Percentiles rank a stretch among this genome's conserved stretches.
Evolutionary conservation across 2,329 filamentous ascomycete species (phyloP).

Genomic region (Lachnellula suecica): DNA sequence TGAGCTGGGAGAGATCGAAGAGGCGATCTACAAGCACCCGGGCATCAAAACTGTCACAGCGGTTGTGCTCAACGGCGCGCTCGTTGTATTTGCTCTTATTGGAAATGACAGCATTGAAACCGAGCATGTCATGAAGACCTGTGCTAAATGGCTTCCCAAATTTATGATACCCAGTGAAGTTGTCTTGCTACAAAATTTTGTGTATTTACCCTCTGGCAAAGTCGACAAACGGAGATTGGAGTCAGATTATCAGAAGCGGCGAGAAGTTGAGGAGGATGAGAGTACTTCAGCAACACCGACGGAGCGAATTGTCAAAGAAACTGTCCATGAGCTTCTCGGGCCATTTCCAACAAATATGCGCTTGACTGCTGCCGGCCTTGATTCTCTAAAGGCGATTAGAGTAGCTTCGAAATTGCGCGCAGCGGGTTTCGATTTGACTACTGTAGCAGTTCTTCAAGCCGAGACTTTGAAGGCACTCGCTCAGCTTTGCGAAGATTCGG

Average conservation of each 20-base stretch:
- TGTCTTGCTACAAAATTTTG: conserved; percentile 62
- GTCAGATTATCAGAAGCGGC: conserved; percentile 46
- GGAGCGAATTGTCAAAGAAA: conserved; percentile 15
- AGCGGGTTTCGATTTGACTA: conserved; percentile 53
- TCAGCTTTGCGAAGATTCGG: conserved; percentile 31
- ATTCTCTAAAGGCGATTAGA: conserved; percentile 63
- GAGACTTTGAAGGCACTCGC: conserved; percentile 44
- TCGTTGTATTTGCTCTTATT: conserved; percentile 68
- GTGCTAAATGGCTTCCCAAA: conserved; percentile 72
- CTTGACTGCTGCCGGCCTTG: conserved; percentile 58
- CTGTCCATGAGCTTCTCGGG: conserved; percentile 27
- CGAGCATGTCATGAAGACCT: conserved; percentile 54
- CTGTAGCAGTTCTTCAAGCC: conserved; percentile 60
- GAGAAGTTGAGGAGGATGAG: conserved; percentile 9
- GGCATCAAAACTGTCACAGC: conserved; percentile 67
- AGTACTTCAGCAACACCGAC: conserved; percentile 26
- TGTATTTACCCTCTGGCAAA: conserved; percentile 80
- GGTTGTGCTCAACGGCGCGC: conserved; percentile 61
- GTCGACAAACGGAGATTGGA: conserved; percentile 68
- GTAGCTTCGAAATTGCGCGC: conserved; percentile 64
- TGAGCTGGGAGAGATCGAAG: conserved; percentile 77
- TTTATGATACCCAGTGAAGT: conserved; percentile 84
- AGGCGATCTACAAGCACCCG: conserved; percentile 59
- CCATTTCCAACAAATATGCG: conserved; percentile 33
- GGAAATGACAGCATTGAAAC: conserved; percentile 33